Evolutionary conservation across 371 early-diverging fungal species (phyloP), one percentile per base, ranked within the genome.

Genomic region (Cladochytrium tenue): DNA sequence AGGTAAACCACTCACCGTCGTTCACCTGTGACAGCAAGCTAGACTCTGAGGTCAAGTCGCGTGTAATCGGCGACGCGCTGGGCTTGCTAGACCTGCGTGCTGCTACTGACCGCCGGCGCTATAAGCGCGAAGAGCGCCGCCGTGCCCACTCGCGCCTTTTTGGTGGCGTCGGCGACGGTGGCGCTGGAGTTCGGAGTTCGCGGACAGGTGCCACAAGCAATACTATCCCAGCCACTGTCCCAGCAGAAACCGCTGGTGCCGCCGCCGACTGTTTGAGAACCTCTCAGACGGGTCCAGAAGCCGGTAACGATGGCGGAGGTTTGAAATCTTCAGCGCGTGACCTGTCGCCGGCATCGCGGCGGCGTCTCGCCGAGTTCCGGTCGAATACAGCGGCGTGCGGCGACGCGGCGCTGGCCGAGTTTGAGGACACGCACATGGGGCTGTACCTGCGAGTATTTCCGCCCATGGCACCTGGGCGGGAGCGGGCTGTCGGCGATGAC

Each of bases 1-100:
- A 85, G 67, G 86, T 85, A 25, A 85, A 85, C 62, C 84, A 82
- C 57, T 83, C 83, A 5, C 86, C 86, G 30, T 70, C 71, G 30
- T 82, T 85, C 57, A 80, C 78, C 3, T 83, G 82, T 67, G 84
- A 83, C 63, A 71, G 74, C 13, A 57, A 58, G 32, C 61, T 83
- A n/a, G 86, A 85, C 64, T 33, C 51, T 25, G 63, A 72, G 32
- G 73, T 85, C 35, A 85, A 85, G 62, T 31, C 53, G 15, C 74
- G 64, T 1, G 78, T 85, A 30, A 80, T 85, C 30, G 52, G 51
- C 1, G 79, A 78, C 52, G 71, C 83, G 0, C 56, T 84, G 23
- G 52, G 60, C 32, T 50, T 84, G 53, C 62, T 84, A 17, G 71
- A 81, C 63, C 57, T 82, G 52, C 65, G 65, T 63, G 62, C 67